Evolutionary conservation across 495 filamentous ascomycete genomes (phyloP).

Genomic region (Hypoxylon lenormandii): DNA sequence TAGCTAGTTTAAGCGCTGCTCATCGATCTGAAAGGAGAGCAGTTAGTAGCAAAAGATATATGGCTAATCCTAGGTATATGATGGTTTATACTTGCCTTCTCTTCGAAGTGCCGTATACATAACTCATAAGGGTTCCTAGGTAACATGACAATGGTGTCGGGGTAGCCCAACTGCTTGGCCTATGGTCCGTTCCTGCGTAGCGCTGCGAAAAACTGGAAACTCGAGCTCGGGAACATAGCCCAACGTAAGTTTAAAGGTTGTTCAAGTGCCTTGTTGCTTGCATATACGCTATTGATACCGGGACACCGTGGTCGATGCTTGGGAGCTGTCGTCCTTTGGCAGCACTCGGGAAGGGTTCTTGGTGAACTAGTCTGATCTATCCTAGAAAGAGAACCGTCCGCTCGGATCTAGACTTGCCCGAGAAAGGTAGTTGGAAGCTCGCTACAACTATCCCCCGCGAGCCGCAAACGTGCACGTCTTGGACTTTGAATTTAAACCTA

Average conservation of each 20-base stretch:
- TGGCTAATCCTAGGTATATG: no score
- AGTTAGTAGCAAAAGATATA: no score
- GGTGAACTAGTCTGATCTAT: conserved; percentile 20
- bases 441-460: conserved; percentile 15
- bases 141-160: no score
- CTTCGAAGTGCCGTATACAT: no score
- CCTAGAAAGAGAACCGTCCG: conserved; percentile 26
- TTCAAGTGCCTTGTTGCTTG: conserved; percentile 22
- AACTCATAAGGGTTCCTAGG: no score
- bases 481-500: conserved; percentile 7
- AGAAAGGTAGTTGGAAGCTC: conserved; percentile 19
- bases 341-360: conserved; percentile 9
- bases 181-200: conserved; percentile 6
- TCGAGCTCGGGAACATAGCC: conserved; percentile 10
- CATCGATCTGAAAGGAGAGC: no score
- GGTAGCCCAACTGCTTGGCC: not conserved
- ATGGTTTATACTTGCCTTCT: no score
- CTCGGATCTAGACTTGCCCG: conserved; percentile 28
- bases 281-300: conserved; percentile 10
- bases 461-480: not conserved
- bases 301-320: conserved; percentile 12
- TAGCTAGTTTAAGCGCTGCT: no score
- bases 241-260: conserved; percentile 20
- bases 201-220: conserved; percentile 12
- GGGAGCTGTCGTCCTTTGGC: conserved; percentile 11